Evolutionary conservation across 805 yeast genomes (phyloP), one percentile per base, ranked within the genome.

Genomic region (Schwanniomyces polymorphus): DNA sequence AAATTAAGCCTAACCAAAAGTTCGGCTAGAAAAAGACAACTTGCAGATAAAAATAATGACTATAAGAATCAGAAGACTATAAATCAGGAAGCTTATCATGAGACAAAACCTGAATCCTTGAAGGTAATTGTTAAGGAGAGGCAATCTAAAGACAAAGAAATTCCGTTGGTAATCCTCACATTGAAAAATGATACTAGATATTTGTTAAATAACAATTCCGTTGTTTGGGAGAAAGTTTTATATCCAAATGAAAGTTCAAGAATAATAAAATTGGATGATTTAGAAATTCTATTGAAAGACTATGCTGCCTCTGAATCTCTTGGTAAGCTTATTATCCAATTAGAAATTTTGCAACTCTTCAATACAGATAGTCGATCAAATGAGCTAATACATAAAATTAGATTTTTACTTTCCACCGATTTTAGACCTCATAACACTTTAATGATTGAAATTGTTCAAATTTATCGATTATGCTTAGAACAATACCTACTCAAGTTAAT

Each of bases 331-430:
- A 37, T 37, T 9, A 37, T 37, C 21, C 25, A 18, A 21, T 16
- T 23, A 4, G 39, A 37, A 12, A 12, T 37, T 37, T 23, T 21
- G 27, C 27, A 37, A 21, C 25, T 37, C 2, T 21, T 37, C 12
- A 37, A 37, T 21, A 7, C 39, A 18, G 18, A 21, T 9, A 12
- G 14, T 9, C 12, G 14, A 4, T 31, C 35, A 14, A 31, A 14
- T n/a, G 43, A 27, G 10, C 44, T 45, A 8, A 41, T 50, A 11
- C 41, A 44, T 16, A 48, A 39, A 34, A 35, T 58, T 11, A 45
- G 59, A 28, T 55, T 46, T 33, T 39, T 58, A 11, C 33, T 58
- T 4, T 45, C 52, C 2, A 53, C 39, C 21, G 55, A 55, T 26
- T 54, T 49, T 44, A 45, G 48, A 16, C 57, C 51, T 10, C 44